These are phyloP conservation scores for Silene uniflora DNA, from an alignment of 148 eudicot species.

Conservation along the genomic window DNA sequence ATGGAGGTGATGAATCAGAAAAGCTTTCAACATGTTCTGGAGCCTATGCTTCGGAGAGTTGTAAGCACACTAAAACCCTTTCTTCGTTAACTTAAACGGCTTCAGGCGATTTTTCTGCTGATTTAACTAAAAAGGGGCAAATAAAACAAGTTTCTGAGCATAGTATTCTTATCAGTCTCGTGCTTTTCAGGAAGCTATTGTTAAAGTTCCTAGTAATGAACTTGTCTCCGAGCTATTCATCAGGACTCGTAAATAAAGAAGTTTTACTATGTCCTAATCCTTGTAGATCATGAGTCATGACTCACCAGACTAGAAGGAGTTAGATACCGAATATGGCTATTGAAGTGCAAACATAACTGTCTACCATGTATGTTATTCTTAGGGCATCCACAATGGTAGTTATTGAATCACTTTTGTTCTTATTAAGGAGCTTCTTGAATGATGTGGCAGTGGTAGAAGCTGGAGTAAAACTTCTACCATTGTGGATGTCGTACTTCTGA, in stretches of 20 bases:
- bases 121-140: background rate
- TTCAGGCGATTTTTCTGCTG: background rate
- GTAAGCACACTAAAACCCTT: slow-evolving; percentile 40
- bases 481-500: background rate
- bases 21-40: slow-evolving; percentile 39
- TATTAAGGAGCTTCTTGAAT: too few species aligned
- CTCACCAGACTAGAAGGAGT: background rate
- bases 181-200: background rate
- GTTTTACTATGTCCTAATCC: background rate
- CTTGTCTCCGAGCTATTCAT: background rate
- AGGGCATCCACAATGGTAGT: too few species aligned
- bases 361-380: too few species aligned
- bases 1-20: slow-evolving; percentile 50
- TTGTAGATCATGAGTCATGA: background rate
- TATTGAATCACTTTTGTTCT: too few species aligned
- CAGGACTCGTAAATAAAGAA: background rate
- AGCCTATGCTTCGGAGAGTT: slow-evolving; percentile 60
- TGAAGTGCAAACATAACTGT: too few species aligned
- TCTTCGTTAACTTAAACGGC: background rate
- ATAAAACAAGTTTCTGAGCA: background rate
- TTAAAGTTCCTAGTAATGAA: background rate
- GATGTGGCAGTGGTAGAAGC: background rate
- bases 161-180: background rate
- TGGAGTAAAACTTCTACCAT: background rate
- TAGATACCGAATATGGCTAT: background rate